Base-by-base conservation (phyloP, 108 stramenopile species). In the Cyclotella kingstonii region DNA sequence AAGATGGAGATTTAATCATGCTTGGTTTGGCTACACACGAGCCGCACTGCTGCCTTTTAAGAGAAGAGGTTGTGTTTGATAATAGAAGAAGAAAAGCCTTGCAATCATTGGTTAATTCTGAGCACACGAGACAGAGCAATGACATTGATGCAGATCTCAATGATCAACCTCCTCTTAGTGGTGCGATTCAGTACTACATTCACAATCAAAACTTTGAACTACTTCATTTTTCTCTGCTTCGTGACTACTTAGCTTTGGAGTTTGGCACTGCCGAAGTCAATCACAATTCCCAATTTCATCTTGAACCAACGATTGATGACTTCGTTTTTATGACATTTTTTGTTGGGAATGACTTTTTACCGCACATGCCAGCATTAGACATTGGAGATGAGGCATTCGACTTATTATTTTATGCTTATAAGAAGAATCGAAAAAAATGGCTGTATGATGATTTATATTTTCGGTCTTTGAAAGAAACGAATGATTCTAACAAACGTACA, bases 1-100 rank as follows among this genome's bases (percentile, higher is more conserved):
- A 98, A 57, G 99, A 99, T 81, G 99, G 97, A n/a, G 99, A 99
- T 75, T 81, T 98, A 39, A 97, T 99, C 80, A 98, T 99, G 97
- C 81, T 99, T 4, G 94, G 93, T 31, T 78, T 99, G 25, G 95
- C 90, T 1, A 97, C 95, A 10, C 99, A 99, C 63, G 97, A 99
- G 76, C 96, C 96, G 2, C 90, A 97, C 70, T 86, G 96, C 62
- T 80, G 80, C 26, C 66, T 99, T 33, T 65, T 98, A 33, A 74
- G 98, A 28, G 98, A 98, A 70, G 90, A 90, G 45, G 95, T 98
- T 29, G 79, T 96, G 39, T 97, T 98, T 64, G 87, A 81, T 62
- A 49, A 61, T 18, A 61, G 60, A 19, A 54, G 79, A 57, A 64
- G 66, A 28, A 72, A 70, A 40, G 57, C 51, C 0, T 76, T 76